phyloP scores from a whole-genome alignment of 1,284 basidiomycete species.

The Mrakiaceae sp. region DNA sequence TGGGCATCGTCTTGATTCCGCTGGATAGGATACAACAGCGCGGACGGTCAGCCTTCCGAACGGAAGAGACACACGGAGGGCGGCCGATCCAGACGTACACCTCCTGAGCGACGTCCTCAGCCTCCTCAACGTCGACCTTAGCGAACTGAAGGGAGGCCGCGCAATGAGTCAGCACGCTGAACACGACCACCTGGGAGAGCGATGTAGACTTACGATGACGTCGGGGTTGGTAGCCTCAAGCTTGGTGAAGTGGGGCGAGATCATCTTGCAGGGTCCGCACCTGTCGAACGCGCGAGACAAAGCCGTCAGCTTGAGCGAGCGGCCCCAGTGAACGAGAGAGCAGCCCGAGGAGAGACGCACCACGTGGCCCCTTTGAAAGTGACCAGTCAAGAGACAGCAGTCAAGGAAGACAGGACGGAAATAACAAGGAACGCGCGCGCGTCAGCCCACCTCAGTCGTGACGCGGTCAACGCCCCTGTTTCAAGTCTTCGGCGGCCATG shows the following conservation, averaged over 20 bases:
- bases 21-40: constrained; percentile 22
- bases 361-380: constrained; percentile 33
- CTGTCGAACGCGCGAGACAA: not conserved
- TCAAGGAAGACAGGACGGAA: too few relatives aligned
- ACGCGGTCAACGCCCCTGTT: too few relatives aligned
- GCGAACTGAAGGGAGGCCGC: constrained; percentile 42
- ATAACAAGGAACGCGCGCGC: too few relatives aligned
- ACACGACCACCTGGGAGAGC: not conserved
- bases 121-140: constrained; percentile 69
- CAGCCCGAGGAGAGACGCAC: constrained; percentile 27
- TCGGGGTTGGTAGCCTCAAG: constrained; percentile 40
- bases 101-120: constrained; percentile 18
- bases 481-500: too few relatives aligned
- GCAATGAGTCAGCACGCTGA: not conserved
- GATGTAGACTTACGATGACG: constrained; percentile 33
- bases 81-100: not conserved
- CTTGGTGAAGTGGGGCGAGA: constrained; percentile 67
- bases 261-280: constrained; percentile 53
- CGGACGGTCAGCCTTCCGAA: not conserved
- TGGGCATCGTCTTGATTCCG: constrained; percentile 68
- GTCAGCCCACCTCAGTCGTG: too few relatives aligned
- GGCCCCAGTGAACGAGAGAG: too few relatives aligned
- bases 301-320: not conserved
- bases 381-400: too few relatives aligned
- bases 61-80: not conserved